phyloP scores from a whole-genome alignment of 257 asterid genomes.

The Jacaranda mimosifolia region DNA sequence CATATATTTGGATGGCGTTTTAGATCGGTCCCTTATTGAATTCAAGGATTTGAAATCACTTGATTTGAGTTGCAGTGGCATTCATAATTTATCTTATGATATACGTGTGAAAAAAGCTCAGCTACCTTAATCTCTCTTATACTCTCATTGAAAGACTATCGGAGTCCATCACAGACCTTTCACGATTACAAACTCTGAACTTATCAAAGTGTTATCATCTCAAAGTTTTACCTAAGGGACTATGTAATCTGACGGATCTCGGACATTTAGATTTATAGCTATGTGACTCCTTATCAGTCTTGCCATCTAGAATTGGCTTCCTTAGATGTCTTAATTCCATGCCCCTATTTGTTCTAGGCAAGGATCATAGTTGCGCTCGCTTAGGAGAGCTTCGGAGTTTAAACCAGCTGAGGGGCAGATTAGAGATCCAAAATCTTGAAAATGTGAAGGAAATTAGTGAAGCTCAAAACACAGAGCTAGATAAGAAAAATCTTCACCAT shows the following conservation, averaged over 20 bases:
- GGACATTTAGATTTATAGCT: constrained; percentile 14
- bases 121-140: constrained; percentile 35
- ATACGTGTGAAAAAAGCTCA: constrained; percentile 25
- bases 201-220: constrained; percentile 30
- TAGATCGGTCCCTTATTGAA: not conserved
- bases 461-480: not conserved
- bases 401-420: constrained; percentile 27
- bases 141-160: constrained; percentile 26
- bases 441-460: not conserved
- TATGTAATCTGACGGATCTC: not conserved
- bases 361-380: constrained; percentile 15
- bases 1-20: not conserved
- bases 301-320: constrained; percentile 30
- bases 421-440: constrained; percentile 36
- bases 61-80: constrained; percentile 38
- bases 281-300: constrained; percentile 10
- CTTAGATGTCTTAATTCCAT: constrained; percentile 20
- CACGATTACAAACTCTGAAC: constrained; percentile 15
- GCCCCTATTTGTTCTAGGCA: constrained; percentile 36
- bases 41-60: constrained; percentile 22
- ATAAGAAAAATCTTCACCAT: not conserved
- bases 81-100: constrained; percentile 12
- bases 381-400: constrained; percentile 22
- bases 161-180: constrained; percentile 8
- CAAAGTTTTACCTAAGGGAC: constrained; percentile 19